A percentile compares a stretch with the other conserved stretches of the same genome.
These are phyloP conservation scores for Colletotrichum tropicicola DNA, from an alignment of 2,329 filamentous ascomycete genomes.

Conservation along the genomic window DNA sequence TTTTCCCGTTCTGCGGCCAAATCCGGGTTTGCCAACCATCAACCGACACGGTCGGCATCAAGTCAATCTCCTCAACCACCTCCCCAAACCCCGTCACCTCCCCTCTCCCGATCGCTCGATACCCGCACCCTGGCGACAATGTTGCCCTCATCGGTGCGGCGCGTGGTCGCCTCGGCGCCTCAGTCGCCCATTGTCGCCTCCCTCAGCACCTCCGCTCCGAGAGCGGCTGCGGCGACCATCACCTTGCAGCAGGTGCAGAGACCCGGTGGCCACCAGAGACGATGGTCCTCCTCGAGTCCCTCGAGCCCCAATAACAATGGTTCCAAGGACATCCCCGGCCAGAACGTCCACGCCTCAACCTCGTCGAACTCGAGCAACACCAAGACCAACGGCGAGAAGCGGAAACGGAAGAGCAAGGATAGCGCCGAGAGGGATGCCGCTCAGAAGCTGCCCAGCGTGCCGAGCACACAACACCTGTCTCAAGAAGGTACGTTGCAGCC, in stretches of 20 bases:
- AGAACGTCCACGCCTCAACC: constrained; percentile 56
- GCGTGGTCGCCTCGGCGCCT: constrained; percentile 58
- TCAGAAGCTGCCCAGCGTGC: constrained; percentile 75
- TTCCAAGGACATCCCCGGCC: constrained; percentile 57
- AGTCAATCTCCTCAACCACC: constrained; percentile 2
- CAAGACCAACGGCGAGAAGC: constrained; percentile 59
- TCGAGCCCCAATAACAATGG: constrained; percentile 68
- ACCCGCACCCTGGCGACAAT: constrained; percentile 38
- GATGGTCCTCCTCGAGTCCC: constrained; percentile 70
- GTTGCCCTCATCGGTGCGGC: constrained; percentile 65
- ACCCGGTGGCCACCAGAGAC: constrained; percentile 55
- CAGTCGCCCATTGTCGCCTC: constrained; percentile 54
- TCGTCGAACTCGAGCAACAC: constrained; percentile 50
- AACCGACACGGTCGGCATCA: constrained; percentile 44
- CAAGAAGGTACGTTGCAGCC: constrained; percentile 63
- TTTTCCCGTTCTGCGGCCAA: constrained; percentile 47
- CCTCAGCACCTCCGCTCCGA: constrained; percentile 50
- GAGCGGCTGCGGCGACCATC: constrained; percentile 45
- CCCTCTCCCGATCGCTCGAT: constrained; percentile 17
- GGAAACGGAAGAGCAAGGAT: constrained; percentile 68
- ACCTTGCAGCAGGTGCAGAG: constrained; percentile 33
- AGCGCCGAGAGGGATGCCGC: constrained; percentile 52
- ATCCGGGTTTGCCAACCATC: constrained; percentile 42
- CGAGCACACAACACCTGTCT: constrained; percentile 77
- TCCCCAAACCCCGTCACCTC: neutral